Conservation (phyloP, 805 yeast species). For the Zygosaccharomyces rouxii region DNA sequence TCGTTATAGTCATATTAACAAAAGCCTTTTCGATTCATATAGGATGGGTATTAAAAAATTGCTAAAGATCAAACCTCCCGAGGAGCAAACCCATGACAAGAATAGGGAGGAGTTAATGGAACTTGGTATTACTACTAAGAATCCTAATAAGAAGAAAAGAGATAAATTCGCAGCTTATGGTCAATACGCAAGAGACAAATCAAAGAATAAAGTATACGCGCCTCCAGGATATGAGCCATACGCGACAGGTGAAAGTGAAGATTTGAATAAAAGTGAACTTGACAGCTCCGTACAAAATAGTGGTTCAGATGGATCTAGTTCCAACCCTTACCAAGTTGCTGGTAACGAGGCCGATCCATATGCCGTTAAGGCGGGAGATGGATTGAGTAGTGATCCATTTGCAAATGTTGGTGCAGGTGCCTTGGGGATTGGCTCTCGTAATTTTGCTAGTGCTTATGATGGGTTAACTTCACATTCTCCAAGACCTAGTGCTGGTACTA, state of each 20-base stretch:
- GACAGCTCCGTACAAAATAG: slow-evolving; percentile 5
- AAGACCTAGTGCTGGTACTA: not conserved
- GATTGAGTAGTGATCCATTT: slow-evolving; percentile 10
- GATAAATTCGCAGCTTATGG: slow-evolving; percentile 47
- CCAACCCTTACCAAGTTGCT: slow-evolving; percentile 11
- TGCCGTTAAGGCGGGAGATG: slow-evolving; percentile 6
- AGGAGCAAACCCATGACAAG: slow-evolving; percentile 42
- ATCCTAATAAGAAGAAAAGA: slow-evolving; percentile 34
- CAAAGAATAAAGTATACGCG: slow-evolving; percentile 36
- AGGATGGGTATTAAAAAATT: slow-evolving; percentile 47
- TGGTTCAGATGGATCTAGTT: not conserved
- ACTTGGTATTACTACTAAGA: slow-evolving; percentile 42
- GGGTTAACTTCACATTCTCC: slow-evolving; percentile 2
- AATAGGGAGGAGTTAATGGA: slow-evolving; percentile 41
- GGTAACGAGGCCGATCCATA: slow-evolving; percentile 12
- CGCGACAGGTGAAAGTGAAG: slow-evolving; percentile 24
- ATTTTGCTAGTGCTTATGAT: slow-evolving; percentile 10
- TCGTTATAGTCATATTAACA: not conserved
- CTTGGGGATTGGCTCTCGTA: slow-evolving; percentile 5
- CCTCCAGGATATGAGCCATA: slow-evolving; percentile 39
- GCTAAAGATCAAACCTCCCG: slow-evolving; percentile 44
- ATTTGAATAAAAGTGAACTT: slow-evolving; percentile 19
- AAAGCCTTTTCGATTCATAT: not conserved
- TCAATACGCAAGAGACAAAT: slow-evolving; percentile 42
- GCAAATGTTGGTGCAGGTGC: slow-evolving; percentile 9